These are phyloP conservation scores for Solanum tarapatanum DNA, from an alignment of 257 asterid genomes.

Conservation along the genomic window DNA sequence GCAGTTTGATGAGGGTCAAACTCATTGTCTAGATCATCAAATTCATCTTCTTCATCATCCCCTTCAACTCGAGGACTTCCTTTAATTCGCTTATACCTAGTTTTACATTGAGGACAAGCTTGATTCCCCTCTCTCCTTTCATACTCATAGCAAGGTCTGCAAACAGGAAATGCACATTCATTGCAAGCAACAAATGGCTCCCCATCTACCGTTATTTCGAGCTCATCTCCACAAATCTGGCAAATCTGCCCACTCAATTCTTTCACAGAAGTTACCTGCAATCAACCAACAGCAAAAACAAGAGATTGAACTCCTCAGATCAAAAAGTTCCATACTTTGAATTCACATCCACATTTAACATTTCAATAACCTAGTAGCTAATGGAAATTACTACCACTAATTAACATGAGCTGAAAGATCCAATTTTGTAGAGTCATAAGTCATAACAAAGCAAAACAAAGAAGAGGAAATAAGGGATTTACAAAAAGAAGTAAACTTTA, in stretches of 20 bases:
- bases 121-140: slow-evolving; percentile 96
- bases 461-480: neutral
- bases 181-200: slow-evolving; percentile 73
- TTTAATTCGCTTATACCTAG: slow-evolving; percentile 83
- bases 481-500: neutral
- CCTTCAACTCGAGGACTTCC: slow-evolving; percentile 97
- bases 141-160: slow-evolving; percentile 83
- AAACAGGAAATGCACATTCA: slow-evolving; percentile 77
- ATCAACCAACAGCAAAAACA: neutral
- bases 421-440: slow-evolving; percentile 15
- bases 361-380: neutral
- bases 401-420: slow-evolving; percentile 9
- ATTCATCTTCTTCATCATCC: slow-evolving; percentile 94
- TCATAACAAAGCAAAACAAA: neutral
- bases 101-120: slow-evolving; percentile 97
- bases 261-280: slow-evolving; percentile 54
- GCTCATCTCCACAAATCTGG: slow-evolving; percentile 75
- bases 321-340: slow-evolving; percentile 1
- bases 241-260: slow-evolving; percentile 59
- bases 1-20: slow-evolving; percentile 51
- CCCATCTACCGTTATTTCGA: slow-evolving; percentile 41
- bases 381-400: slow-evolving; percentile 12
- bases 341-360: neutral
- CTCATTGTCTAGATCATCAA: slow-evolving; percentile 87
- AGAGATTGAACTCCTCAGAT: slow-evolving; percentile 1